Evolutionary conservation across 2,329 filamentous ascomycete species (phyloP).

Genomic region (Dothideomycetidae sp.): DNA sequence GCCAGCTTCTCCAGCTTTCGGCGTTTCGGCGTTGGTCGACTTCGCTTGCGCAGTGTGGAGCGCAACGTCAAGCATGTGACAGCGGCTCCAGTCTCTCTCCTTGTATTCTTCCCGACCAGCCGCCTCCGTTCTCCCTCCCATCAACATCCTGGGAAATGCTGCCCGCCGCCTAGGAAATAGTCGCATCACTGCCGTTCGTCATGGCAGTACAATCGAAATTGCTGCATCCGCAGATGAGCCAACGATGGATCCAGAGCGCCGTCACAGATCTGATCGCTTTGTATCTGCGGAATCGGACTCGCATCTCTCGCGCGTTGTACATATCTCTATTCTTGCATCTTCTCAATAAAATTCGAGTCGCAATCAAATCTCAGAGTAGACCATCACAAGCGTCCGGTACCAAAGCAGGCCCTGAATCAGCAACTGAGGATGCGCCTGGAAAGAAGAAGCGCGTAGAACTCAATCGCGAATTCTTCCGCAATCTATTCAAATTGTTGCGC

Average conservation of each 20-base stretch:
- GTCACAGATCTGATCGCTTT: conserved; percentile 53
- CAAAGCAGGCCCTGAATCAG: conserved; percentile 7
- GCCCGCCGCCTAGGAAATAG: no score
- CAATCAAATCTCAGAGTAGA: conserved; percentile 64
- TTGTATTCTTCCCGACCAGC: no score
- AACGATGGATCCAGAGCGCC: conserved; percentile 50
- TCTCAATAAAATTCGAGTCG: conserved; percentile 61
- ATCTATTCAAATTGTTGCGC: conserved; percentile 59
- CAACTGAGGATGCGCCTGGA: conserved; percentile 14
- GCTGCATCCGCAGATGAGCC: conserved; percentile 36
- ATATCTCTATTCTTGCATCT: conserved; percentile 68
- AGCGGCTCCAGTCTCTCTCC: not conserved
- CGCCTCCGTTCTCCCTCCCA: no score
- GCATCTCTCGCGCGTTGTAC: conserved; percentile 73
- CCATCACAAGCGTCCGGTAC: conserved; percentile 14
- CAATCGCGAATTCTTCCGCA: conserved; percentile 74
- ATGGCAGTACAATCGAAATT: conserved; percentile 72
- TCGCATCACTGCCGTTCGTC: conserved; percentile 1
- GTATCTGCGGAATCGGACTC: conserved; percentile 66
- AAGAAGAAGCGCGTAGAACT: conserved; percentile 71
- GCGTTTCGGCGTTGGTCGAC: not conserved
- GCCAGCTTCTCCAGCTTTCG: not conserved
- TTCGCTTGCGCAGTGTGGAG: not conserved
- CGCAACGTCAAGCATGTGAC: not conserved
- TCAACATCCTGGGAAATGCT: no score